Conservation (phyloP, 305 asterid species). For the Fraxinus greggii region DNA sequence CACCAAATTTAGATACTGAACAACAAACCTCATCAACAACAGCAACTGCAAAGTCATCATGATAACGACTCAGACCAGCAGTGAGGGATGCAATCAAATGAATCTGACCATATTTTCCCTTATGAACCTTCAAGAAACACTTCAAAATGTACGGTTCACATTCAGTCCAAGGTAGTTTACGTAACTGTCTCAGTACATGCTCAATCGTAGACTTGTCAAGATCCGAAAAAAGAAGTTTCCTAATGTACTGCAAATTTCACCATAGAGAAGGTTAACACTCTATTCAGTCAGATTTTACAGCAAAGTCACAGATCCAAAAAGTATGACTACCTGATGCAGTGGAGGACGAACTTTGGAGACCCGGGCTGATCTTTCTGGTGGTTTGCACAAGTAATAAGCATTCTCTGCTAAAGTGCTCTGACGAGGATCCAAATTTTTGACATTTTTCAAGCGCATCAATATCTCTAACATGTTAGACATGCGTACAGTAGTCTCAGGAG, state of each 20-base stretch:
- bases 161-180: conserved; percentile 97
- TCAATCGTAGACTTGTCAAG: conserved; percentile 90
- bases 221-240: conserved; percentile 96
- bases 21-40: conserved; percentile 94
- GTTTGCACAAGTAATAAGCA: conserved; percentile 97
- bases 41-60: conserved; percentile 88
- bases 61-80: conserved; percentile 92
- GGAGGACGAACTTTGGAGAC: conserved; percentile 97
- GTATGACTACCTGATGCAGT: conserved; percentile 72
- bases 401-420: conserved; percentile 95
- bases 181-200: conserved; percentile 87
- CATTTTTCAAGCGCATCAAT: conserved; percentile 97
- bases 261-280: conserved; percentile 27
- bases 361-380: conserved; percentile 99
- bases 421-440: conserved; percentile 97
- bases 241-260: conserved; percentile 65
- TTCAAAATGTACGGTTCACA: conserved; percentile 81
- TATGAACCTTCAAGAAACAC: conserved; percentile 97
- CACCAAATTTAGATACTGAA: conserved; percentile 15
- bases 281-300: conserved; percentile 12
- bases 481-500: conserved; percentile 88
- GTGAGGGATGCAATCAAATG: conserved; percentile 98
- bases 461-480: conserved; percentile 98
- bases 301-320: conserved; percentile 19
- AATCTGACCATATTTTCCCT: conserved; percentile 96